Conservation (phyloP, 1,139 yeast genomes). For the Cylindricascospora bacillispora region DNA sequence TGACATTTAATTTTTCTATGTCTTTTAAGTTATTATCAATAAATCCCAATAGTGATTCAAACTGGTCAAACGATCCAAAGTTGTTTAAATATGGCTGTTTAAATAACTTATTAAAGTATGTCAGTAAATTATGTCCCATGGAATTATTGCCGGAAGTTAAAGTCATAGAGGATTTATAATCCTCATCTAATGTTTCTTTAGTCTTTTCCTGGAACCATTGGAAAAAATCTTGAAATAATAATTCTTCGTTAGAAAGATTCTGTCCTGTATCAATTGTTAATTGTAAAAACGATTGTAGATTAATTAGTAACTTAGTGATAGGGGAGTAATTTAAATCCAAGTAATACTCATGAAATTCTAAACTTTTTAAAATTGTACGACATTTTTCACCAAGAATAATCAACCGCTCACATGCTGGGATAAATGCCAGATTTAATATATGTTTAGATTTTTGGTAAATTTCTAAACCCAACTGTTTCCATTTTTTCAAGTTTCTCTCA, state of each 20-base stretch:
- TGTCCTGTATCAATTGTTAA: slow-evolving; percentile 2
- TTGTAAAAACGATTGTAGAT: slow-evolving; percentile 3
- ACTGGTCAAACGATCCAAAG: slow-evolving; percentile 3
- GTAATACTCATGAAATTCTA: slow-evolving; percentile 4
- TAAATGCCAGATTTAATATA: slow-evolving; percentile 23
- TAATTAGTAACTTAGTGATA: slow-evolving; percentile 2
- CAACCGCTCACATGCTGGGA: slow-evolving; percentile 48
- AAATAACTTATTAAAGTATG: slow-evolving; percentile 6
- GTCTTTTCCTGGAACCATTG: slow-evolving; percentile 17
- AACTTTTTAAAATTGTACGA: slow-evolving; percentile 25
- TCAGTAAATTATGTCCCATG: slow-evolving; percentile 5
- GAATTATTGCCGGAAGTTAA: slow-evolving; percentile 5
- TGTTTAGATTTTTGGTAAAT: slow-evolving; percentile 15
- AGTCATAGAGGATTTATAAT: slow-evolving; percentile 9
- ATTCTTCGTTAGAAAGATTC: slow-evolving; percentile 4
- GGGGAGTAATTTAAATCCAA: background rate
- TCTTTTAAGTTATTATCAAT: background rate
- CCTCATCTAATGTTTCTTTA: slow-evolving; percentile 12
- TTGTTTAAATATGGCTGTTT: slow-evolving; percentile 2
- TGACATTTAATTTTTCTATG: too few relatives aligned
- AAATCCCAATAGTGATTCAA: background rate
- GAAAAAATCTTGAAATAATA: slow-evolving; percentile 8
- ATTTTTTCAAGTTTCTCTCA: slow-evolving; percentile 52
- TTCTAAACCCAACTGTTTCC: slow-evolving; percentile 37
- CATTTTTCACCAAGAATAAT: slow-evolving; percentile 38